phyloP scores from a whole-genome alignment of 306 rosid species.

The Quillaja saponaria region DNA sequence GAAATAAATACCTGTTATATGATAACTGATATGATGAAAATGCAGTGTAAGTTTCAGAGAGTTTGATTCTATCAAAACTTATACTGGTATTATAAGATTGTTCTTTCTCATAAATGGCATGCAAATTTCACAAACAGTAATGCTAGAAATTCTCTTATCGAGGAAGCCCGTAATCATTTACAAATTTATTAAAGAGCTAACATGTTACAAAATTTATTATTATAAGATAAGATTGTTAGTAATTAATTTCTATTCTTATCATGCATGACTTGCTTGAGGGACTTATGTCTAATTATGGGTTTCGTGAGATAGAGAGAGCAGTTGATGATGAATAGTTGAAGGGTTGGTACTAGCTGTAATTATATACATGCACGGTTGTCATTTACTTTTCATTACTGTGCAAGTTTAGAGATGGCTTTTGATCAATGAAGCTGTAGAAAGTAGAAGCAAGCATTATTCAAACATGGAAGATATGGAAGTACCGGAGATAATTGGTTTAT shows the following conservation, averaged over 20 bases:
- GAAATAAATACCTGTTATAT: neutral
- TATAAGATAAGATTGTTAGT: no score
- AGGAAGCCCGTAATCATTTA: neutral
- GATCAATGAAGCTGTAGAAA: neutral
- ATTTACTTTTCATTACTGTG: no score
- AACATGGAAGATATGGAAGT: constrained; percentile 6
- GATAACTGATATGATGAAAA: no score
- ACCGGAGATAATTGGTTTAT: constrained; percentile 21
- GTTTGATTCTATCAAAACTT: no score
- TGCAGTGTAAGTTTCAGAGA: no score
- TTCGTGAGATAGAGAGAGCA: no score
- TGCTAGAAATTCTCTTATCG: neutral
- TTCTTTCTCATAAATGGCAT: neutral
- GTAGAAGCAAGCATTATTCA: neutral
- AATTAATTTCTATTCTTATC: neutral
- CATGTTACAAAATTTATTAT: no score
- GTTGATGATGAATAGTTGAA: neutral
- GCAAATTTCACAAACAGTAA: no score
- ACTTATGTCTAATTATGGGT: no score
- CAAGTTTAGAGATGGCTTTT: neutral
- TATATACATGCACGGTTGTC: neutral
- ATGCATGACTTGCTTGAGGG: neutral
- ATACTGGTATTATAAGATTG: no score
- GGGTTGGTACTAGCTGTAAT: neutral
- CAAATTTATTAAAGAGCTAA: no score